Conservation (phyloP, 768 basidiomycete genomes). For the Hypsizygus marmoreus region DNA sequence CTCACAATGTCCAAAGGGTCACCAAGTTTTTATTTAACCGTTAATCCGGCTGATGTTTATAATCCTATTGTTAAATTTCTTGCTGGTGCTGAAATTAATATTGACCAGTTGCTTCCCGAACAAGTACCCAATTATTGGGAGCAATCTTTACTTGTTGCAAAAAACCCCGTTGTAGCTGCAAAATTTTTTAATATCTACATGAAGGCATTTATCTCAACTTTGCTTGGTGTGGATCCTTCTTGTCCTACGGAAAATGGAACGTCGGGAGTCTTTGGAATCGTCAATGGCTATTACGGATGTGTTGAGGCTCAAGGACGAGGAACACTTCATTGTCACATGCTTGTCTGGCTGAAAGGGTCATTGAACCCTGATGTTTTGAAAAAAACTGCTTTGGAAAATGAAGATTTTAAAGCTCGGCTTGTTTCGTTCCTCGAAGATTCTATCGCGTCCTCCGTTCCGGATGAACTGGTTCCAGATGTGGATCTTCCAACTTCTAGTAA, state of each 20-base stretch:
- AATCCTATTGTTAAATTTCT: constrained; percentile 44
- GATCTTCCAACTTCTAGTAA: constrained; percentile 4
- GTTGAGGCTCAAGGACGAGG: constrained; percentile 35
- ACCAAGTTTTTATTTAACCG: constrained; percentile 44
- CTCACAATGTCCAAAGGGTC: constrained; percentile 36
- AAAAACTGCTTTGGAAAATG: neutral
- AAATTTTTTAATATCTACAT: constrained; percentile 47
- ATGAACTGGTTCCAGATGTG: constrained; percentile 10
- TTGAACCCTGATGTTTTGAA: constrained; percentile 23
- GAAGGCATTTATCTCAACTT: constrained; percentile 29
- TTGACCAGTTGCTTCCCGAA: constrained; percentile 28
- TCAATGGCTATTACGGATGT: constrained; percentile 40
- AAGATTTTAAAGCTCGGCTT: no score
- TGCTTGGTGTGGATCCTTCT: constrained; percentile 25
- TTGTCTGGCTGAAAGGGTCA: constrained; percentile 37
- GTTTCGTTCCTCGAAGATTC: no score
- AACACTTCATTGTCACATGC: constrained; percentile 39
- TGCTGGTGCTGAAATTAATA: constrained; percentile 34
- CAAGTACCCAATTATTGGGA: constrained; percentile 30
- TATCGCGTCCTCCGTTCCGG: constrained; percentile 26
- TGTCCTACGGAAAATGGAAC: constrained; percentile 9
- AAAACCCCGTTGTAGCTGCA: constrained; percentile 39
- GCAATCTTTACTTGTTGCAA: constrained; percentile 36
- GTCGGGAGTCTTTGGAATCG: constrained; percentile 34
- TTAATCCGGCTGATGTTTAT: constrained; percentile 48